These are phyloP conservation scores for Ophiostoma angusticollis DNA, from an alignment of 2,329 filamentous ascomycete genomes.

Conservation along the genomic window DNA sequence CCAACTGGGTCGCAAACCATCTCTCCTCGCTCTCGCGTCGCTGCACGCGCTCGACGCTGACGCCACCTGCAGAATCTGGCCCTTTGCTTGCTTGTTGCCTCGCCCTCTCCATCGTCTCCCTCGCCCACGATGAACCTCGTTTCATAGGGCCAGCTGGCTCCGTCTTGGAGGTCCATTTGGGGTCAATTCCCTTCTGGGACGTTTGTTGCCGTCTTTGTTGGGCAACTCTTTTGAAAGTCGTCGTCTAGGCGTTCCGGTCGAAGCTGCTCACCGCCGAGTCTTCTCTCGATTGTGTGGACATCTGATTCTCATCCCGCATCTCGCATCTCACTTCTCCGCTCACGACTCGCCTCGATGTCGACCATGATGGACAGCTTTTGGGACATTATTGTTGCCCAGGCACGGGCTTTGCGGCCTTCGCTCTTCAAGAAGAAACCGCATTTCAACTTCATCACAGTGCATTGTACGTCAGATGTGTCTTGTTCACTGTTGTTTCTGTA, in stretches of 20 bases:
- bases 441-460: conserved; percentile 70
- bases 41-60: too few species aligned
- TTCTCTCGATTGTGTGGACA: too few species aligned
- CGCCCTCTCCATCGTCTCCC: neutral
- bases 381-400: conserved; percentile 25
- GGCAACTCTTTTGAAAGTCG: too few species aligned
- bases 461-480: conserved; percentile 45
- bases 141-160: conserved; percentile 6
- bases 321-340: neutral
- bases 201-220: too few species aligned
- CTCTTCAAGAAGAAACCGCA: conserved; percentile 49
- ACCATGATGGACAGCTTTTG: conserved; percentile 10
- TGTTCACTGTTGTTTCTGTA: neutral
- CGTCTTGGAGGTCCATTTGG: conserved; percentile 4
- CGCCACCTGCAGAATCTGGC: too few species aligned
- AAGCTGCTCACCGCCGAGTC: neutral
- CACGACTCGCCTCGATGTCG: neutral
- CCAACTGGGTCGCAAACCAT: too few species aligned
- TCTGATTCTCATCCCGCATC: too few species aligned
- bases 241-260: too few species aligned
- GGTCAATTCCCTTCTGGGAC: too few species aligned
- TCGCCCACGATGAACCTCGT: conserved; percentile 5
- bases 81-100: neutral
- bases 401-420: conserved; percentile 39
- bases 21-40: too few species aligned